These are phyloP conservation scores for Zalerion maritima DNA, from an alignment of 495 filamentous ascomycete species.

Conservation along the genomic window DNA sequence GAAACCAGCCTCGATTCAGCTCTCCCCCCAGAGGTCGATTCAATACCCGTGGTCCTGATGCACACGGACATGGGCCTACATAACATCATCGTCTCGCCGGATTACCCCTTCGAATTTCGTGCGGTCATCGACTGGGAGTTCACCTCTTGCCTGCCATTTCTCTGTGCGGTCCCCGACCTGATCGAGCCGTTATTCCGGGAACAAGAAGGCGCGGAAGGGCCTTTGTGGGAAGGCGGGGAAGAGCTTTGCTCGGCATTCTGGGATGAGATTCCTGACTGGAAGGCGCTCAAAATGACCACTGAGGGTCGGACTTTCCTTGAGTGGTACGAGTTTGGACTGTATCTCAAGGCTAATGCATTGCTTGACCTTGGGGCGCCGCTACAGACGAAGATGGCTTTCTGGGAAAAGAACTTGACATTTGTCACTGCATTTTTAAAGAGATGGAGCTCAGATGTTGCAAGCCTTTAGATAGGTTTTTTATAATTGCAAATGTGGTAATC, in stretches of 20 bases:
- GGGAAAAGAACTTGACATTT: too few species aligned
- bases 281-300: constrained; percentile 7
- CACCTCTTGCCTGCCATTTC: constrained; percentile 4
- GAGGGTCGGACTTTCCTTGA: constrained; percentile 10
- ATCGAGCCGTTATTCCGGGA: constrained; percentile 14
- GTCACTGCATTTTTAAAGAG: too few species aligned
- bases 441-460: too few species aligned
- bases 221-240: constrained; percentile 7
- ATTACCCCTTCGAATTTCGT: constrained; percentile 5
- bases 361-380: too few species aligned
- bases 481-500: too few species aligned
- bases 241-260: constrained; percentile 13
- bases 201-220: constrained; percentile 7
- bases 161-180: constrained; percentile 6
- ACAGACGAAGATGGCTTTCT: too few species aligned
- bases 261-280: constrained; percentile 11
- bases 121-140: constrained; percentile 16
- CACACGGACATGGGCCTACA: constrained; percentile 13
- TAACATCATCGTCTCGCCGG: constrained; percentile 10
- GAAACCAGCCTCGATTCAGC: constrained; percentile 5
- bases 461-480: too few species aligned
- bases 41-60: constrained; percentile 11
- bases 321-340: constrained; percentile 11
- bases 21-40: constrained; percentile 11
- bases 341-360: too few species aligned